phyloP scores from a whole-genome alignment of 2,329 filamentous ascomycete species.

The Talaromyces sp. region DNA sequence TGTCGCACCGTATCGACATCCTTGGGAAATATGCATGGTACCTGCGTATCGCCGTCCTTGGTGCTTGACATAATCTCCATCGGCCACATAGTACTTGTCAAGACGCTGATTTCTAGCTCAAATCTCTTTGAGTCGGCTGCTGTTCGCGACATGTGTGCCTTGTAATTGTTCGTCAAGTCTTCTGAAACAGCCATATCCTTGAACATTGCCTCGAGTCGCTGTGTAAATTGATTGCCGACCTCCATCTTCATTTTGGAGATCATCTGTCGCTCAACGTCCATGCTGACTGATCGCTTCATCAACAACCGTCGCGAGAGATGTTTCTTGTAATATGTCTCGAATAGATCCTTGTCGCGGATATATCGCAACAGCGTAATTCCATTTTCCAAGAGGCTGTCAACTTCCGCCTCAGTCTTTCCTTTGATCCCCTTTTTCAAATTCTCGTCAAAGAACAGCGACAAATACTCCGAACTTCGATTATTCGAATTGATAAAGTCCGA shows the following conservation, averaged over 20 bases:
- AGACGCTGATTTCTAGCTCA: constrained; percentile 77
- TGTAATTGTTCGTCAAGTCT: constrained; percentile 75
- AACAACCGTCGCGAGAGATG: constrained; percentile 84
- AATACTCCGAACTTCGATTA: constrained; percentile 77
- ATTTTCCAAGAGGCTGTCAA: constrained; percentile 80
- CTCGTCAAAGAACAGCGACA: constrained; percentile 95
- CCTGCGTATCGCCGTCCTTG: constrained; percentile 48
- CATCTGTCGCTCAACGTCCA: constrained; percentile 92
- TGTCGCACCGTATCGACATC: constrained; percentile 72
- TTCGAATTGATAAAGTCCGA: constrained; percentile 94
- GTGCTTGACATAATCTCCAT: constrained; percentile 72
- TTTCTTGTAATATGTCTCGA: constrained; percentile 97
- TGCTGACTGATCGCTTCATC: constrained; percentile 82
- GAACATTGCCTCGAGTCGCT: constrained; percentile 95
- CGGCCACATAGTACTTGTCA: constrained; percentile 95
- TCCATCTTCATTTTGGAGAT: constrained; percentile 96
- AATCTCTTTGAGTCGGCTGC: constrained; percentile 61
- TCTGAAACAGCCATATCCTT: constrained; percentile 87
- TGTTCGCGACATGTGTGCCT: constrained; percentile 60
- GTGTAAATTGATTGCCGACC: constrained; percentile 88
- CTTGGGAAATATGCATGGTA: constrained; percentile 65
- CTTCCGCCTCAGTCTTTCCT: constrained; percentile 83
- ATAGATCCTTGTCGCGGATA: constrained; percentile 86
- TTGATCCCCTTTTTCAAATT: constrained; percentile 91
- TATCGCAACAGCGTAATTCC: constrained; percentile 85